Evolutionary conservation across 345 rosid genomes (phyloP).

Genomic region (Gossypium anomalum): DNA sequence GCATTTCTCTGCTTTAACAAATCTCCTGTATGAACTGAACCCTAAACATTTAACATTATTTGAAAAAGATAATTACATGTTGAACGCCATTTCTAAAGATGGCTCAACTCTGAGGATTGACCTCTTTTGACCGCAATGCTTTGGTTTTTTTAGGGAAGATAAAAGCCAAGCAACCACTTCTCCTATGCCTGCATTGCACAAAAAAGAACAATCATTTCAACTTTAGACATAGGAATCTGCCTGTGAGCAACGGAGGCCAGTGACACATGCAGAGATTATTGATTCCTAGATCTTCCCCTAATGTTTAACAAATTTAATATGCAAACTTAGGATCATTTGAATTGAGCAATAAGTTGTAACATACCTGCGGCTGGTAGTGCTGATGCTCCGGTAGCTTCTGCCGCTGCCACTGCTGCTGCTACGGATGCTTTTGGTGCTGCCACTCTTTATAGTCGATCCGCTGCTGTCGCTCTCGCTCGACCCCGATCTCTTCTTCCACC

Average conservation of each 20-base stretch:
- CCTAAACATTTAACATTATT: constrained; percentile 16
- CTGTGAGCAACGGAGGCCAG: no score
- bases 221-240: neutral
- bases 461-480: constrained; percentile 37
- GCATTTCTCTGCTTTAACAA: neutral
- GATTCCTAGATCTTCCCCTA: neutral
- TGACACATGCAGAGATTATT: neutral
- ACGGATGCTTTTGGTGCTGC: constrained; percentile 45
- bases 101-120: neutral
- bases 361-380: constrained; percentile 41
- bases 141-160: constrained; percentile 26
- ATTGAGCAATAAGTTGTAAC: neutral
- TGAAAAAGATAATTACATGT: constrained; percentile 15
- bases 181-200: constrained; percentile 37
- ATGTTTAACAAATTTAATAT: neutral
- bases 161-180: constrained; percentile 47
- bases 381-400: constrained; percentile 26
- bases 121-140: constrained; percentile 4
- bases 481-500: constrained; percentile 59
- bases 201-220: neutral
- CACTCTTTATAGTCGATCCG: constrained; percentile 31
- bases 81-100: neutral
- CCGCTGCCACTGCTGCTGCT: constrained; percentile 40
- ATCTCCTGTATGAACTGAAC: constrained; percentile 1
- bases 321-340: neutral